Base-by-base conservation (phyloP, 1,284 basidiomycete species). In the Xerocomus minutiporus region DNA sequence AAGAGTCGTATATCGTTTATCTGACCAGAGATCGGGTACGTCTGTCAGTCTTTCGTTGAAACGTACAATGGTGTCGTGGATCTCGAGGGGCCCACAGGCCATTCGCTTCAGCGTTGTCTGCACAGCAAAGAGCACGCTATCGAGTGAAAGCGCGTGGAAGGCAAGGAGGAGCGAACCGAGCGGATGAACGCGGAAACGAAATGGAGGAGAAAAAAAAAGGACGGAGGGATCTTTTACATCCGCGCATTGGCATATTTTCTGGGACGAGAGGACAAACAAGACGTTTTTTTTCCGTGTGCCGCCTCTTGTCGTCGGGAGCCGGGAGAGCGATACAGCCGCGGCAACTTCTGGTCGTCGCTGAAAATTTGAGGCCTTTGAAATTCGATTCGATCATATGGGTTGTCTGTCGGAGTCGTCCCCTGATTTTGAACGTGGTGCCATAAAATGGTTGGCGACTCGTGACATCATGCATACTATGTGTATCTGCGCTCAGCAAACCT, bases 361-460 rank as follows among this genome's bases (percentile, higher is more conserved):
- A 50, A 67, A 68, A 43, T 57, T 65, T 65, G 53, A 55, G 44
- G 59, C 53, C 54, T 69, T 67, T 68, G 58, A 70, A 70, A 70
- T 70, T 67, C 34, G 38, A 58, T 49, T 52, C 41, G 48, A 51
- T 57, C 59, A 44, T 48, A 53, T 44, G 51, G 40, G 29, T 36
- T 31, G 41, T 51, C 59, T 61, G 50, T 56, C 38, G 45, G n/a
- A 42, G 6, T 20, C 35, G 45, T n/a, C 46, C 54, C 40, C 17
- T 28, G 25, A 8, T n/a, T 26, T 28, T n/a, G 25, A 42, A 42
- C 25, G 13, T 17, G 13, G 6, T 17, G 23, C 12, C 9, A 28
- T 42, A 12, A 13, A 39, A 40, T 23, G 5, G 11, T 6, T 13
- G 11, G 17, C 17, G 36, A 39, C 5, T 23, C 17, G 17, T 9